Conservation (phyloP, 2,329 filamentous ascomycete species). For the Botrytis squamosa region DNA sequence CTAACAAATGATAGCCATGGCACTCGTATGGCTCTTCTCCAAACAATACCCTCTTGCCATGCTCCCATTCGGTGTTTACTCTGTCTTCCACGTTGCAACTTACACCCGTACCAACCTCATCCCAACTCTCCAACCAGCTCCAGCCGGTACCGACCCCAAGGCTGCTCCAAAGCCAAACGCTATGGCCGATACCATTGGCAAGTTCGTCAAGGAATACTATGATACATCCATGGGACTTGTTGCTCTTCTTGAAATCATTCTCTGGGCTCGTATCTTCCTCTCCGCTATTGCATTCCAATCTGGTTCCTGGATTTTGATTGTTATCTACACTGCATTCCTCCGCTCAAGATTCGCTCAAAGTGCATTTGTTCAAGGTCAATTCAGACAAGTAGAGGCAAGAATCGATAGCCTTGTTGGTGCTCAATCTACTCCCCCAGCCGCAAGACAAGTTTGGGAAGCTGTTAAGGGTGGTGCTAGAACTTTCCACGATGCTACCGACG, state of each 20-base stretch:
- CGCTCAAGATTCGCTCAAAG: conserved; percentile 88
- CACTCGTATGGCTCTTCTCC: conserved; percentile 89
- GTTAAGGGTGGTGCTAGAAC: conserved; percentile 72
- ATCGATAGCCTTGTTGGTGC: conserved; percentile 80
- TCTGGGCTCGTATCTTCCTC: conserved; percentile 80
- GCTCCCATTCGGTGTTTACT: conserved; percentile 94
- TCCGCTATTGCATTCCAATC: conserved; percentile 85
- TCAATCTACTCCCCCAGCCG: conserved; percentile 80
- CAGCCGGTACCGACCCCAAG: conserved; percentile 56
- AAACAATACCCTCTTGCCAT: conserved; percentile 88
- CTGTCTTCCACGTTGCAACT: conserved; percentile 95
- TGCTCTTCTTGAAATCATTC: conserved; percentile 78
- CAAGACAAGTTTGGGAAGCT: conserved; percentile 75
- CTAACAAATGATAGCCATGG: conserved; percentile 66
- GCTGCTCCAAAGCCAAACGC: conserved; percentile 50
- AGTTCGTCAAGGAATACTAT: conserved; percentile 98
- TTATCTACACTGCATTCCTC: conserved; percentile 87
- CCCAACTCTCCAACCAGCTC: conserved; percentile 74
- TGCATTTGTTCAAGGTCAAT: conserved; percentile 83
- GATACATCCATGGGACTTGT: conserved; percentile 94
- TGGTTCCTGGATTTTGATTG: conserved; percentile 84
- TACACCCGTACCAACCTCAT: conserved; percentile 94
- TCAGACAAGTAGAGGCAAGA: conserved; percentile 69
- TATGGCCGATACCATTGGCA: conserved; percentile 79
- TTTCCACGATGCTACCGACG: conserved; percentile 76